Evolutionary conservation across 1,284 basidiomycete species (phyloP).

Genomic region (Puccinia coronata): DNA sequence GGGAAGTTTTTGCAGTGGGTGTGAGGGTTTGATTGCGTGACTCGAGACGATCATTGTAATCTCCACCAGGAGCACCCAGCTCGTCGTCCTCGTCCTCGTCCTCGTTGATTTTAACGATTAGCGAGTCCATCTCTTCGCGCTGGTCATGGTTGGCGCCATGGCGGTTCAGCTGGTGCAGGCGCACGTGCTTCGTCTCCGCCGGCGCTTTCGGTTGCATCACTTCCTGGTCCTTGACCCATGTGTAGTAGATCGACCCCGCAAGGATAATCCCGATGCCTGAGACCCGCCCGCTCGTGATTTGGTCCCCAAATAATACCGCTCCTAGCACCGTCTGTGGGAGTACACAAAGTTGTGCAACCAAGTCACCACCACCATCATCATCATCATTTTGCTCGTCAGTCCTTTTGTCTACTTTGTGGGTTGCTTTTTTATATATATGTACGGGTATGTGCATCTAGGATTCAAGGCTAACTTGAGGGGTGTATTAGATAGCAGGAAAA

Average conservation of each 20-base stretch:
- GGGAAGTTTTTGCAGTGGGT: no score
- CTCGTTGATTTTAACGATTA: not conserved
- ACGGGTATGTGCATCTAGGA: not conserved
- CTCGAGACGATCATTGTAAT: not conserved
- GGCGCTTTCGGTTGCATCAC: constrained; percentile 55
- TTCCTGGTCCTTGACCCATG: constrained; percentile 77
- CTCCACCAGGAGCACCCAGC: not conserved
- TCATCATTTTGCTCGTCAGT: not conserved
- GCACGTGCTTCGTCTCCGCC: constrained; percentile 31
- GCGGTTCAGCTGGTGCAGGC: not conserved
- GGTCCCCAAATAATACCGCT: constrained; percentile 72
- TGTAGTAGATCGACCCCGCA: constrained; percentile 76
- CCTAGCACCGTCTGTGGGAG: constrained; percentile 68
- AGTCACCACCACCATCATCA: constrained; percentile 54
- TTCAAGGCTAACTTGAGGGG: no score
- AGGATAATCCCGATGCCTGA: constrained; percentile 77
- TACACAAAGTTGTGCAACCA: constrained; percentile 63
- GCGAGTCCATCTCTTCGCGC: not conserved
- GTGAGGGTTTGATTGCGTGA: no score
- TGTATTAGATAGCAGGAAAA: not conserved
- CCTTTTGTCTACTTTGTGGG: not conserved
- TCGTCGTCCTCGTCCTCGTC: not conserved
- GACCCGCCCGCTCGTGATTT: constrained; percentile 73
- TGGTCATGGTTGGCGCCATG: not conserved
- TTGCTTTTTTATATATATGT: not conserved